These are phyloP conservation scores for Cynara cardunculus DNA, from an alignment of 129 eudicot genomes.

Conservation along the genomic window DNA sequence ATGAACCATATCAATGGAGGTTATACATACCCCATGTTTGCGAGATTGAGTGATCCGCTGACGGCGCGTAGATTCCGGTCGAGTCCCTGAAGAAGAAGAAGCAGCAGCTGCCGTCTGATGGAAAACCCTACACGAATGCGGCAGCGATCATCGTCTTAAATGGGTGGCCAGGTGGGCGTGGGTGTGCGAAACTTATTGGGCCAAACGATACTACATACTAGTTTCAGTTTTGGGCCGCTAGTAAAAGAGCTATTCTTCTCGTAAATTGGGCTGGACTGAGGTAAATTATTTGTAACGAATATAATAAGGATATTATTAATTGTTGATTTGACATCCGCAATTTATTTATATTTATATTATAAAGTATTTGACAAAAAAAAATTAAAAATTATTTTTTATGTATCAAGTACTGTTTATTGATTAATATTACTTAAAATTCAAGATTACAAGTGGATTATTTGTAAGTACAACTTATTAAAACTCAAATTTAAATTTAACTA, in stretches of 20 bases:
- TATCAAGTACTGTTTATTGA: no score
- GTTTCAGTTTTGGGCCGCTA: not conserved
- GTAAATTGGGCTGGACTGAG: not conserved
- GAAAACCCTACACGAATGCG: slow-evolving; percentile 24
- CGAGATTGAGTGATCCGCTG: slow-evolving; percentile 18
- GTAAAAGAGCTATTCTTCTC: not conserved
- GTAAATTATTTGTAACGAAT: no score
- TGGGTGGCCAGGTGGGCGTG: no score
- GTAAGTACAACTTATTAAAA: no score
- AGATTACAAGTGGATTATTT: no score
- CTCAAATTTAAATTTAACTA: no score
- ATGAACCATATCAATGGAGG: not conserved
- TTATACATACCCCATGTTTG: slow-evolving; percentile 30
- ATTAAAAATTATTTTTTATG: no score
- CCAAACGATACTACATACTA: not conserved
- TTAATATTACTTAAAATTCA: no score
- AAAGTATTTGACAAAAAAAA: no score
- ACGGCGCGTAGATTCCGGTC: slow-evolving; percentile 15
- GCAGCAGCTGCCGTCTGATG: slow-evolving; percentile 26
- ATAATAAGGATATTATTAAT: no score
- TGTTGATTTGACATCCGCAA: no score
- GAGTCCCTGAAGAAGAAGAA: slow-evolving; percentile 12
- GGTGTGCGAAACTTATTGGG: slow-evolving; percentile 8
- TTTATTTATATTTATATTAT: no score
- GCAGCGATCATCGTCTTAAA: slow-evolving; percentile 10